Evolutionary conservation across 2,329 filamentous ascomycete genomes (phyloP).

Genomic region (Monilinia aucupariae): DNA sequence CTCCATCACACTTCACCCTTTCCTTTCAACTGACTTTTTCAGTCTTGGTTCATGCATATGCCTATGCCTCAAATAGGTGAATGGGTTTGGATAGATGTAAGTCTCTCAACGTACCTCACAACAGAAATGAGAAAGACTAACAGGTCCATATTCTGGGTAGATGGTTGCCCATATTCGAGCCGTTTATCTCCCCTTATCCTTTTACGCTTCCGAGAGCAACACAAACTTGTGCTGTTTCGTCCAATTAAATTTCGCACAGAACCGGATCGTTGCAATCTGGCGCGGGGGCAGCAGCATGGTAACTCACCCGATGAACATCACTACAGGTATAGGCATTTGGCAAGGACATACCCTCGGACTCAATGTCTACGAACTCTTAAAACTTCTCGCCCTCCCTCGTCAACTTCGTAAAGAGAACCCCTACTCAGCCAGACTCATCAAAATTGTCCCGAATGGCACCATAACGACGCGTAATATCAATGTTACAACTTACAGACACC

Average conservation of each 20-base stretch:
- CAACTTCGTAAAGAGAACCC: conserved; percentile 3
- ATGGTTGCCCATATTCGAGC: conserved; percentile 1
- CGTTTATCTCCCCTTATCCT: background rate
- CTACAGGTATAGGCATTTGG: background rate
- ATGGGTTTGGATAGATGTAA: conserved; percentile 5
- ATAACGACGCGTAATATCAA: background rate
- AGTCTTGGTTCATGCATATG: conserved; percentile 7
- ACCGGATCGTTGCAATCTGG: background rate
- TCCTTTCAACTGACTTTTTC: background rate
- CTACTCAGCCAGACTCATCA: background rate
- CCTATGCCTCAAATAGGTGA: background rate
- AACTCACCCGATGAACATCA: background rate
- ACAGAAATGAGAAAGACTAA: background rate
- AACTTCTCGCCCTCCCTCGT: background rate
- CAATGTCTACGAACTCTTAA: background rate
- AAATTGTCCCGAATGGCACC: background rate
- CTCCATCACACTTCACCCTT: too few relatives aligned
- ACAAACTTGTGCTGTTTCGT: background rate
- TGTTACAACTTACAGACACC: background rate
- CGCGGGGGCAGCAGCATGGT: background rate
- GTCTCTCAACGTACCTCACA: background rate
- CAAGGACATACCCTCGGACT: background rate
- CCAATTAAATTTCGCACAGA: background rate
- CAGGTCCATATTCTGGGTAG: background rate
- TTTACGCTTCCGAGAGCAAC: background rate